Conservation (phyloP, 2,329 filamentous ascomycete genomes). For the Trichoderma cornu-damae region DNA sequence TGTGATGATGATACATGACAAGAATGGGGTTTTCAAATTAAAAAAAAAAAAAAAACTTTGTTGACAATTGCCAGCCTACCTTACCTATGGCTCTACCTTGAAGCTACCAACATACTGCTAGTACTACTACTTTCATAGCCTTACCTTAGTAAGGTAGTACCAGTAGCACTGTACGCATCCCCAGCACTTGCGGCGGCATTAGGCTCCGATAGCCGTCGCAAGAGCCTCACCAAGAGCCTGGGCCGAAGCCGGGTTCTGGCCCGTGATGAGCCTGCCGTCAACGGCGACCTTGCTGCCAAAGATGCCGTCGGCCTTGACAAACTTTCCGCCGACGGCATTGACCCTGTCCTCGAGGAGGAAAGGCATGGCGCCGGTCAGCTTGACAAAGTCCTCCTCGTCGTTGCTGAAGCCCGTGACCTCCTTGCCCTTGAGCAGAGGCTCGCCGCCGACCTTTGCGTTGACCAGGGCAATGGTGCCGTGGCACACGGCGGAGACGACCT, state of each 20-base stretch:
- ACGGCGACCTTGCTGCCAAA: slow-evolving; percentile 48
- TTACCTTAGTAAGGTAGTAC: no score
- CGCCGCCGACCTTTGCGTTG: slow-evolving; percentile 51
- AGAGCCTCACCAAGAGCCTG: slow-evolving; percentile 49
- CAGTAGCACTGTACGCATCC: no score
- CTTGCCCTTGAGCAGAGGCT: slow-evolving; percentile 50
- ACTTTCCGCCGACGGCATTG: slow-evolving; percentile 48
- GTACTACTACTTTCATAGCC: no score
- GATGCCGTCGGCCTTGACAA: slow-evolving; percentile 47
- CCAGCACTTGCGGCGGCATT: no score
- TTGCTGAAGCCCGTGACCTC: slow-evolving; percentile 59
- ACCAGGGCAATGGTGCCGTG: slow-evolving; percentile 62
- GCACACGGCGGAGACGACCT: slow-evolving; percentile 63
- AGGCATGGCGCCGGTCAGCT: slow-evolving; percentile 50
- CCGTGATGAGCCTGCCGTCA: slow-evolving; percentile 50
- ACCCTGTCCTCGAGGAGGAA: slow-evolving; percentile 55
- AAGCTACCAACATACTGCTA: no score
- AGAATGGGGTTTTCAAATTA: no score
- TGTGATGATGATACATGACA: no score
- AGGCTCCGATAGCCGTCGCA: slow-evolving; percentile 35
- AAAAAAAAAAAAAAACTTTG: no score
- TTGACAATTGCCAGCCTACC: no score
- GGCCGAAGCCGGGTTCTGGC: slow-evolving; percentile 53
- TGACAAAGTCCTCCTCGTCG: slow-evolving; percentile 47
- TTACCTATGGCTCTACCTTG: no score